A percentile compares a stretch with the other conserved stretches of the same genome.
Conservation (phyloP, 768 basidiomycete genomes). For the Tylopilus rubrobrunneus region DNA sequence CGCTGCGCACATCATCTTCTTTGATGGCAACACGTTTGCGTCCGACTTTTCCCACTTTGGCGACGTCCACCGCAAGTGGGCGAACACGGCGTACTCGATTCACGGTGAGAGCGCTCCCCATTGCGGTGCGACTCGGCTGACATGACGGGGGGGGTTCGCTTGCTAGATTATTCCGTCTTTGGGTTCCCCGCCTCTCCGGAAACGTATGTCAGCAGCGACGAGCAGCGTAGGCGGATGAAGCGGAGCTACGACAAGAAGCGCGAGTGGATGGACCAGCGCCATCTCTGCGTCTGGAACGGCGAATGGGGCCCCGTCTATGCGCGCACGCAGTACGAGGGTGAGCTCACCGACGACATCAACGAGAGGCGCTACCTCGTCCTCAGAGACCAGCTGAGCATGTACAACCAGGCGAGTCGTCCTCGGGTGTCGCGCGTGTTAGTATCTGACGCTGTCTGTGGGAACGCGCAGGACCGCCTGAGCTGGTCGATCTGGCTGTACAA, state of each 20-base stretch:
- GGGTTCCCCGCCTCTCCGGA: slow-evolving; percentile 65
- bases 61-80: slow-evolving; percentile 57
- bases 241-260: slow-evolving; percentile 70
- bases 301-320: slow-evolving; percentile 86
- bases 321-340: slow-evolving; percentile 54
- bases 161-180: slow-evolving; percentile 37
- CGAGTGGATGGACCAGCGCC: slow-evolving; percentile 68
- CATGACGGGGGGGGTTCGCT: not conserved
- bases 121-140: not conserved
- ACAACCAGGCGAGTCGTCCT: slow-evolving; percentile 38
- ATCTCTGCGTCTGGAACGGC: slow-evolving; percentile 72
- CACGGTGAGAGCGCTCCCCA: slow-evolving; percentile 44
- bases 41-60: slow-evolving; percentile 73
- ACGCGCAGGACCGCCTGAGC: slow-evolving; percentile 51
- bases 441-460: too few relatives aligned
- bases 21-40: slow-evolving; percentile 84
- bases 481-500: slow-evolving; percentile 92
- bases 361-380: slow-evolving; percentile 59
- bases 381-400: slow-evolving; percentile 70
- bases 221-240: slow-evolving; percentile 48
- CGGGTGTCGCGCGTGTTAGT: too few relatives aligned
- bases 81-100: slow-evolving; percentile 73
- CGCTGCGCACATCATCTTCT: slow-evolving; percentile 67
- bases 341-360: slow-evolving; percentile 63
- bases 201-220: slow-evolving; percentile 47